Evolutionary conservation across 768 basidiomycete species (phyloP).

Genomic region (Boletus edulis): DNA sequence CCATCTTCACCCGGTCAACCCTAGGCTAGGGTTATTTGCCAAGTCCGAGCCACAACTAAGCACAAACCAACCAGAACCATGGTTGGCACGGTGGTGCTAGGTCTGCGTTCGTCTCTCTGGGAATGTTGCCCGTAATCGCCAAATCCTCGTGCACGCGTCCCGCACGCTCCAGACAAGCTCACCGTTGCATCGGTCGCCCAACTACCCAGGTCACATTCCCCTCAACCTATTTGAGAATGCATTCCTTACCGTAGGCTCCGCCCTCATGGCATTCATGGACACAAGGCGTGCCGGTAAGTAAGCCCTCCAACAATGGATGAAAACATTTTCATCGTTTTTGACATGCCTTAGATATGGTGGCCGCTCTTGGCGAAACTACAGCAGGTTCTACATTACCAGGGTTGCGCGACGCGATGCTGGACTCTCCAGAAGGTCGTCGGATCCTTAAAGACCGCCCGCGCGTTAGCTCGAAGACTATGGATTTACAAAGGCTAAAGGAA

Average conservation of each 20-base stretch:
- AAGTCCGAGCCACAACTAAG: too few species aligned
- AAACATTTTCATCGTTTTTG: neutral
- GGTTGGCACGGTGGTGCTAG: neutral
- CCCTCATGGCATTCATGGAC: conserved; percentile 75
- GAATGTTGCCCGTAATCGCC: neutral
- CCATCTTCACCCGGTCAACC: neutral
- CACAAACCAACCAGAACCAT: neutral
- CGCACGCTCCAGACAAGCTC: conserved; percentile 16
- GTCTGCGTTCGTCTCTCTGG: neutral
- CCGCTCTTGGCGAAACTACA: conserved; percentile 91
- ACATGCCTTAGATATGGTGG: conserved; percentile 79
- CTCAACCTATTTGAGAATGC: conserved; percentile 80
- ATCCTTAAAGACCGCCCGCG: conserved; percentile 84
- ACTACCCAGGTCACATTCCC: conserved; percentile 80
- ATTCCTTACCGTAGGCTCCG: conserved; percentile 83
- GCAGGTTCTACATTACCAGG: conserved; percentile 74
- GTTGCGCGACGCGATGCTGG: conserved; percentile 75
- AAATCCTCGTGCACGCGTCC: neutral
- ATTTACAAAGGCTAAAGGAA: conserved; percentile 62
- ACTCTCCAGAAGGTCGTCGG: conserved; percentile 75
- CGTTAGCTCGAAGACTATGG: conserved; percentile 71
- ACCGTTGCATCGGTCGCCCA: conserved; percentile 32
- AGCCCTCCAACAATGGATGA: conserved; percentile 23
- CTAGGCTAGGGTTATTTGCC: too few species aligned
- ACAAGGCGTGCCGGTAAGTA: conserved; percentile 81